phyloP scores from a whole-genome alignment of 2,329 filamentous ascomycete species.

The Byssoonygena ceratinophila region DNA sequence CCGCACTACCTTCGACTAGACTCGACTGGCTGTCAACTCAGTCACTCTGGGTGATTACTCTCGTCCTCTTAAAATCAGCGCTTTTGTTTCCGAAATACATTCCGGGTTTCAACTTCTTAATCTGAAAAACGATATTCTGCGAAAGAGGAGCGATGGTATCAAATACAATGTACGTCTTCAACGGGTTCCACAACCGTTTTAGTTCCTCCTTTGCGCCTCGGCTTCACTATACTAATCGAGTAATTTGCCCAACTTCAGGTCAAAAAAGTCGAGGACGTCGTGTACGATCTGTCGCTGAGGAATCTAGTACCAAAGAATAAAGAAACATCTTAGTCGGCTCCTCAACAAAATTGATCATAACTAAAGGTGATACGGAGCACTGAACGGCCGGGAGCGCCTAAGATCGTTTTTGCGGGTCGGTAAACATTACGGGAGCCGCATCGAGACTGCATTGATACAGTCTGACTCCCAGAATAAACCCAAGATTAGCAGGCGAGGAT shows the following conservation, averaged over 20 bases:
- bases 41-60: slow-evolving; percentile 84
- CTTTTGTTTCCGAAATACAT: slow-evolving; percentile 89
- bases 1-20: too few species aligned
- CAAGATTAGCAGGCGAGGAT: background rate
- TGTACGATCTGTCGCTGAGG: slow-evolving; percentile 84
- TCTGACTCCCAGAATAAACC: background rate
- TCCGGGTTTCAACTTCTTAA: slow-evolving; percentile 96
- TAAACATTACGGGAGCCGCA: too few species aligned
- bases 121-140: slow-evolving; percentile 85
- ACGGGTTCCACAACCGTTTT: background rate
- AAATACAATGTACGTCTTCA: slow-evolving; percentile 65
- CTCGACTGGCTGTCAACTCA: slow-evolving; percentile 83
- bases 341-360: too few species aligned
- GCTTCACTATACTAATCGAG: background rate
- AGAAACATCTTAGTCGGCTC: background rate
- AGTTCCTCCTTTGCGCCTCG: background rate
- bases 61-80: slow-evolving; percentile 75
- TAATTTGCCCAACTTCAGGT: slow-evolving; percentile 42
- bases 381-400: too few species aligned
- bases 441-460: too few species aligned
- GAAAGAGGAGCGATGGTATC: slow-evolving; percentile 80
- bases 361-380: too few species aligned
- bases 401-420: too few species aligned
- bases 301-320: slow-evolving; percentile 57
- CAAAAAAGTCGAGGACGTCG: slow-evolving; percentile 96